Evolutionary conservation across 2,329 filamentous ascomycete species (phyloP).

Genomic region (Botryosphaeria dothidea): DNA sequence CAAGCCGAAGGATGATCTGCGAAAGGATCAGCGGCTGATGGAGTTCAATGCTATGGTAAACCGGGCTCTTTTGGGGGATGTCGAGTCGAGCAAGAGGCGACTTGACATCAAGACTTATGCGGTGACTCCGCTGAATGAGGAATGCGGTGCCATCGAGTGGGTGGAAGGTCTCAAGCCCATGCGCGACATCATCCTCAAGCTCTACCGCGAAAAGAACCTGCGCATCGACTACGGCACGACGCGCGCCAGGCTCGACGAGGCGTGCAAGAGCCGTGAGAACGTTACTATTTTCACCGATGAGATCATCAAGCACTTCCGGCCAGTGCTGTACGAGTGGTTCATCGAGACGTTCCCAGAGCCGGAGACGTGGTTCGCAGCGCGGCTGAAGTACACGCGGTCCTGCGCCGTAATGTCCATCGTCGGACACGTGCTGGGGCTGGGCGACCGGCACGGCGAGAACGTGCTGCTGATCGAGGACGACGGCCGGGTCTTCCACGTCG

Average conservation of each 20-base stretch:
- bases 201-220: conserved; percentile 76
- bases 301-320: conserved; percentile 67
- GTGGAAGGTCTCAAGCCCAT: conserved; percentile 93
- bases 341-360: conserved; percentile 92
- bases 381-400: conserved; percentile 86
- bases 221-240: conserved; percentile 68
- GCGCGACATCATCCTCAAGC: conserved; percentile 80
- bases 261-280: conserved; percentile 62
- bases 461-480: conserved; percentile 92
- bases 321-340: conserved; percentile 92
- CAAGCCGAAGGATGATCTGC: conserved; percentile 96
- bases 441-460: conserved; percentile 96
- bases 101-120: conserved; percentile 97
- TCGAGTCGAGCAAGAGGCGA: conserved; percentile 84
- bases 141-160: conserved; percentile 98
- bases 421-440: conserved; percentile 87
- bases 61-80: conserved; percentile 84
- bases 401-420: conserved; percentile 99
- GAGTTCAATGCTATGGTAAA: conserved; percentile 99
- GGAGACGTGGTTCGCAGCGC: conserved; percentile 85
- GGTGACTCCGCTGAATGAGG: conserved; percentile 94
- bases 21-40: conserved; percentile 97
- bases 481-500: conserved; percentile 93
- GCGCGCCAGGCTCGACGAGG: conserved; percentile 57
- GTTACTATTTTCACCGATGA: conserved; percentile 68